Evolutionary conservation across 305 asterid genomes (phyloP).

Genomic region (Solanum chacoense): DNA sequence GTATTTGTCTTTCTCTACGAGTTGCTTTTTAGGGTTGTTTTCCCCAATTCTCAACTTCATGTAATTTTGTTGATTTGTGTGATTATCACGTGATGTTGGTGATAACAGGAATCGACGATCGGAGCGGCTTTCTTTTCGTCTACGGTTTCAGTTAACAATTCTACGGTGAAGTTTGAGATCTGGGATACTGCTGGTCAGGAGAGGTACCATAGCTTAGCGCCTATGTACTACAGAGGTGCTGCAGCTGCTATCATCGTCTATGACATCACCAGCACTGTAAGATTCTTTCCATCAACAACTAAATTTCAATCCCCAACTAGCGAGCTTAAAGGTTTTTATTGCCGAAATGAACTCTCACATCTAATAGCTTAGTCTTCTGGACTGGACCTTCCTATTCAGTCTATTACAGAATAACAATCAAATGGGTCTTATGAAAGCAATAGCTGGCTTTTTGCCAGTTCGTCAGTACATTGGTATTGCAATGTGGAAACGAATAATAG

Average conservation of each 20-base stretch:
- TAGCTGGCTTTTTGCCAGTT: background rate
- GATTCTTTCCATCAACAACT: constrained; percentile 3
- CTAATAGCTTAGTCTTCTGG: background rate
- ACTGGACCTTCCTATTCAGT: background rate
- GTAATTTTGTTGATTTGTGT: background rate
- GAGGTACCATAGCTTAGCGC: constrained; percentile 93
- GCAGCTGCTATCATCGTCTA: constrained; percentile 88
- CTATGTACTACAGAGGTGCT: constrained; percentile 85
- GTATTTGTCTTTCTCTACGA: constrained; percentile 21
- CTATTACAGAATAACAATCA: background rate
- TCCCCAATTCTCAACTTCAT: background rate
- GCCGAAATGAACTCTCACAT: background rate
- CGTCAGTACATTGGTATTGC: background rate
- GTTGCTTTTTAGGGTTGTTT: background rate
- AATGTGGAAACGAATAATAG: background rate
- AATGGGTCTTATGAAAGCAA: background rate
- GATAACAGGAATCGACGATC: constrained; percentile 72
- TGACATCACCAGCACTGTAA: constrained; percentile 77
- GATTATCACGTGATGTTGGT: background rate
- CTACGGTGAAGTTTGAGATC: constrained; percentile 85
- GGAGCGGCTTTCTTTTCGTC: constrained; percentile 95
- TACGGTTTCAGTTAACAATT: constrained; percentile 59
- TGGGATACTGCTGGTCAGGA: constrained; percentile 99
- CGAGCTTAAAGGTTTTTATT: background rate
- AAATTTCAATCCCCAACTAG: background rate